Evolutionary conservation across 495 filamentous ascomycete genomes (phyloP).

Genomic region (Penicillium herquei): DNA sequence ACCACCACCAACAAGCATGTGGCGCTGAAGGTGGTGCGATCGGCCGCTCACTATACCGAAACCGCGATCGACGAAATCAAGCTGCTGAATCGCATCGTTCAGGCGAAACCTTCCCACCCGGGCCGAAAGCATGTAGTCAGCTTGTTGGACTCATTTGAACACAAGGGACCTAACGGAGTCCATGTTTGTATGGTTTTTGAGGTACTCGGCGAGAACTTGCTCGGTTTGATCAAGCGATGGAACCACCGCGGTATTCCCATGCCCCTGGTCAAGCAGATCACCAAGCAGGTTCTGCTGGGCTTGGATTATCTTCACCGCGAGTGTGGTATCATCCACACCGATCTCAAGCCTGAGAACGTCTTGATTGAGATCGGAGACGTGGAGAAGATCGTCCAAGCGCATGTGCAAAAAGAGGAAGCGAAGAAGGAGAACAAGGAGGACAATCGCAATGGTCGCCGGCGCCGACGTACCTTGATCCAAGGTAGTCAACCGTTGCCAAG

Average conservation of each 20-base stretch:
- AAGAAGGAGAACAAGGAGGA: constrained; percentile 77
- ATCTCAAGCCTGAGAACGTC: constrained; percentile 97
- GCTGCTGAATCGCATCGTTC: constrained; percentile 91
- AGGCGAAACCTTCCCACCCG: constrained; percentile 90
- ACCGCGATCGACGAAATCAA: constrained; percentile 99
- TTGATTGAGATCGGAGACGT: constrained; percentile 99
- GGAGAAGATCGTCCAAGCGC: constrained; percentile 92
- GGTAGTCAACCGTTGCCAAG: constrained; percentile 96
- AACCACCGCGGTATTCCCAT: constrained; percentile 97
- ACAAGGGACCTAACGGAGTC: constrained; percentile 92
- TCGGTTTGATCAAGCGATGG: constrained; percentile 97
- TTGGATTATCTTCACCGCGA: constrained; percentile 96
- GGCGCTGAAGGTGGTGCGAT: constrained; percentile 95
- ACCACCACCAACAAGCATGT: constrained; percentile 91
- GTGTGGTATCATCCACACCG: constrained; percentile 98
- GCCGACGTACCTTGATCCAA: constrained; percentile 91
- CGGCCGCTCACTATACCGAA: constrained; percentile 96
- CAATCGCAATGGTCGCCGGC: constrained; percentile 87
- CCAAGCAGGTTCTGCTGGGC: constrained; percentile 94
- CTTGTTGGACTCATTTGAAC: constrained; percentile 93
- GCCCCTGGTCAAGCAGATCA: constrained; percentile 95
- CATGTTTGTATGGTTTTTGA: constrained; percentile 99
- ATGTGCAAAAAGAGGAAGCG: constrained; percentile 75
- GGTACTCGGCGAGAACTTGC: constrained; percentile 90
- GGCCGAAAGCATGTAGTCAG: constrained; percentile 94